Percentiles rank a stretch among this genome's conserved stretches.
These are phyloP conservation scores for Pisolithus tinctorius DNA, from an alignment of 768 basidiomycete genomes.

Conservation along the genomic window DNA sequence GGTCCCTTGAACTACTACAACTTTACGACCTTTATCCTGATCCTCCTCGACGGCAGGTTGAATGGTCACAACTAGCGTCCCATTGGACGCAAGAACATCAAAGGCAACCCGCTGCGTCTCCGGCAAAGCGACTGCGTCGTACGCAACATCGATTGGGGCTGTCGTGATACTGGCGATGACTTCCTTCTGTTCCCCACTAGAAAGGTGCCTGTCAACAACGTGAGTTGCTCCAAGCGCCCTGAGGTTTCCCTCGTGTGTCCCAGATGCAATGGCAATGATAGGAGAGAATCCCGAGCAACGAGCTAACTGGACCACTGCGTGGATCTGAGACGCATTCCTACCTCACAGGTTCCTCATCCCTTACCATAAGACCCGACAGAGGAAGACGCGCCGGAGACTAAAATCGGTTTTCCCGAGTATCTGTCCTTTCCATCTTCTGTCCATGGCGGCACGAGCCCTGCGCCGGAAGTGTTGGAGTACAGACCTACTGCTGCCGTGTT, in stretches of 20 bases:
- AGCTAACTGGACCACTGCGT: conserved; percentile 35
- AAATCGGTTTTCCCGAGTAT: conserved; percentile 36
- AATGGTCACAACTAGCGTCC: conserved; percentile 26
- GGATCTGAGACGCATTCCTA: neutral
- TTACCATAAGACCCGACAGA: conserved; percentile 42
- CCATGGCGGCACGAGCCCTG: conserved; percentile 34
- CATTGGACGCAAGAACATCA: conserved; percentile 26
- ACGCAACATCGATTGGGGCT: conserved; percentile 14
- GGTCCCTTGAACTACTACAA: conserved; percentile 18
- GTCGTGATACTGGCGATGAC: conserved; percentile 22
- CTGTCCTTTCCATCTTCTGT: conserved; percentile 25
- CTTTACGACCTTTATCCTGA: conserved; percentile 12
- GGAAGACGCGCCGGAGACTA: conserved; percentile 44
- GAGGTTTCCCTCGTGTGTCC: conserved; percentile 22
- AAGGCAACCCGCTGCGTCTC: conserved; percentile 32
- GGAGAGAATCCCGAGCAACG: conserved; percentile 34
- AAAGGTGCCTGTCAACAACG: conserved; percentile 29
- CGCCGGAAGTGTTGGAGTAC: conserved; percentile 33
- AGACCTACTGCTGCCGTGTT: conserved; percentile 42
- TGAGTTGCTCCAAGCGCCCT: conserved; percentile 35
- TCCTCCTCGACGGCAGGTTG: conserved; percentile 17
- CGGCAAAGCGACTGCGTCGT: conserved; percentile 26
- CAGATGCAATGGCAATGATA: conserved; percentile 35
- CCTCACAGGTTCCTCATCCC: conserved; percentile 2
- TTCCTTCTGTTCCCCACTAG: conserved; percentile 8